Evolutionary conservation across 2,329 filamentous ascomycete genomes (phyloP).

Genomic region (Neonectria neomacrospora): DNA sequence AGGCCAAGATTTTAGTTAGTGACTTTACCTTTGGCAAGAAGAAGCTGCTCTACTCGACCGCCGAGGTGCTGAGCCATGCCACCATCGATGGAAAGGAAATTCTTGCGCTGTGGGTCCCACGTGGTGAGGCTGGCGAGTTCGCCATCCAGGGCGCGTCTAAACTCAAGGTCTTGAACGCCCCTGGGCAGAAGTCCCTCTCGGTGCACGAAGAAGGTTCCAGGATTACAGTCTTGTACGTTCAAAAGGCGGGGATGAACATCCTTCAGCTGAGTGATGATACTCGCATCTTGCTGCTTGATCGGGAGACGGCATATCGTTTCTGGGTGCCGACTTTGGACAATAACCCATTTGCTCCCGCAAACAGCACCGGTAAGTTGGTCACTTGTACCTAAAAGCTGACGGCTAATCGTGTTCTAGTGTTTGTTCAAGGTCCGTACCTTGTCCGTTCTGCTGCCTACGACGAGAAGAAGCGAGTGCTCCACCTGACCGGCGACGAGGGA

Average conservation of each 20-base stretch:
- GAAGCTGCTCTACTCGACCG: conserved; percentile 64
- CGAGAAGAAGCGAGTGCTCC: conserved; percentile 49
- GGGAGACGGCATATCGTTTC: conserved; percentile 65
- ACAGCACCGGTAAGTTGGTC: conserved; percentile 55
- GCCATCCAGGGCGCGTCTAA: conserved; percentile 52
- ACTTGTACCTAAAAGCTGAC: fast-evolving
- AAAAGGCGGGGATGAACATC: conserved; percentile 59
- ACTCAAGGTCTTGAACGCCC: conserved; percentile 37
- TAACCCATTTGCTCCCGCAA: conserved; percentile 57
- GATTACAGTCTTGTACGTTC: conserved; percentile 60
- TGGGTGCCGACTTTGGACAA: conserved; percentile 64
- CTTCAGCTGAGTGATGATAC: conserved; percentile 59
- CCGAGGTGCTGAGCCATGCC: conserved; percentile 64
- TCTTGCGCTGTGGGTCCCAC: conserved; percentile 64
- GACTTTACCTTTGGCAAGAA: conserved; percentile 66
- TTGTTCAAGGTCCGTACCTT: conserved; percentile 64
- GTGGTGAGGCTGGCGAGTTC: conserved; percentile 66
- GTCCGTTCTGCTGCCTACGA: conserved; percentile 57
- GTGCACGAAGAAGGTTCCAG: conserved; percentile 51
- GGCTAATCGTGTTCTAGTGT: conserved; percentile 47
- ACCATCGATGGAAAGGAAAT: conserved; percentile 59
- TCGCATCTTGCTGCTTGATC: conserved; percentile 63
- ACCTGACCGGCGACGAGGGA: conserved; percentile 58
- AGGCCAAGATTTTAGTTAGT: conserved; percentile 70
- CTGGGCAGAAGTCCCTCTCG: conserved; percentile 52